Conservation (phyloP, 805 yeast genomes). For the Teunomyces atbi region DNA sequence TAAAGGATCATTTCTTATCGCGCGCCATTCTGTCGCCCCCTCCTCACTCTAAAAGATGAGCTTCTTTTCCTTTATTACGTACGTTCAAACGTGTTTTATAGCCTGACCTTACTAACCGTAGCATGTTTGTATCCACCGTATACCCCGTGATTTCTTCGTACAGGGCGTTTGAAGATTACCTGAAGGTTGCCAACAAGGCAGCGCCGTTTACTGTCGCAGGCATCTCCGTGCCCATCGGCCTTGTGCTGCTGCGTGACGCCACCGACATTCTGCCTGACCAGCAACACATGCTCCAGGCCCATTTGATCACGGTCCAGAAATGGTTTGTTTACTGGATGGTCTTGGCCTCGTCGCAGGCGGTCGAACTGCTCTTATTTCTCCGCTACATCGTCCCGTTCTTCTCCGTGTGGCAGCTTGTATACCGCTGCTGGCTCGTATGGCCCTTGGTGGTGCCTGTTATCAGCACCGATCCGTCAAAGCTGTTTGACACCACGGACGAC, state of each 20-base stretch:
- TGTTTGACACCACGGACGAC: slow-evolving; percentile 16
- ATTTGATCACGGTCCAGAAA: slow-evolving; percentile 33
- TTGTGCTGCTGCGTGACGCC: slow-evolving; percentile 4
- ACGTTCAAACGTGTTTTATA: no score
- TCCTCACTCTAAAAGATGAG: no score
- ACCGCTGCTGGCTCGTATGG: slow-evolving; percentile 61
- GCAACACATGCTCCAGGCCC: slow-evolving; percentile 15
- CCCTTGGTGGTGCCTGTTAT: slow-evolving; percentile 30
- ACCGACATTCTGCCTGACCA: slow-evolving; percentile 10
- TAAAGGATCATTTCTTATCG: slow-evolving; percentile 7
- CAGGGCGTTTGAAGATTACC: slow-evolving; percentile 50
- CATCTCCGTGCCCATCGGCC: slow-evolving; percentile 33
- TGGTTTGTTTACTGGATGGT: slow-evolving; percentile 65
- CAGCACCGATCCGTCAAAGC: slow-evolving; percentile 6
- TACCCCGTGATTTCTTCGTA: slow-evolving; percentile 64
- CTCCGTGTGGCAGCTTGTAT: slow-evolving; percentile 43
- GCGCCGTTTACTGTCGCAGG: slow-evolving; percentile 36
- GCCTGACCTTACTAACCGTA: slow-evolving; percentile 10
- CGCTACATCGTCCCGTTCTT: slow-evolving; percentile 54
- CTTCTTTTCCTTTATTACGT: slow-evolving; percentile 7
- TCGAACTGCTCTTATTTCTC: slow-evolving; percentile 45
- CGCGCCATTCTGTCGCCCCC: no score
- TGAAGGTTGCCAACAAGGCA: slow-evolving; percentile 24
- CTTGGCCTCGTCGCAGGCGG: slow-evolving; percentile 40
- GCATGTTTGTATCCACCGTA: slow-evolving; percentile 42